These are phyloP conservation scores for Deuterostichococcus epilithicus DNA, from an alignment of 139 green algal species.

Conservation along the genomic window DNA sequence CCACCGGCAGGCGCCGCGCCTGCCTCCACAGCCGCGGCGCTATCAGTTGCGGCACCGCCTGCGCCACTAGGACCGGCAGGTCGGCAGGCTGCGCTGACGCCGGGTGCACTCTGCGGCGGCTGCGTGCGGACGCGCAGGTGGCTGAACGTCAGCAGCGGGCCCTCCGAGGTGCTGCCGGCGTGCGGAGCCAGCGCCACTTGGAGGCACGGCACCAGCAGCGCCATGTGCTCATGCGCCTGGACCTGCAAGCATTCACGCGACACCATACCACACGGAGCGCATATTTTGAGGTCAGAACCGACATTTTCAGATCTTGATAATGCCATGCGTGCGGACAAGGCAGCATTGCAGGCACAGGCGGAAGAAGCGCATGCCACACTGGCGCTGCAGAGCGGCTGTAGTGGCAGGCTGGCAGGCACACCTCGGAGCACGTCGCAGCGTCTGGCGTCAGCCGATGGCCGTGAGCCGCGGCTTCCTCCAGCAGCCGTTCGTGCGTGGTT, in stretches of 20 bases:
- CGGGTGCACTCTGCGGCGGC: too few species aligned
- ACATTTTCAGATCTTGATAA: too few species aligned
- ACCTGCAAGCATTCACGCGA: neutral
- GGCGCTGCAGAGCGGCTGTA: too few species aligned
- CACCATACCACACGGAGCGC: too few species aligned
- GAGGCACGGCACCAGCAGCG: neutral
- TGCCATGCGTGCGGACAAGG: too few species aligned
- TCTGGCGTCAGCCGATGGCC: neutral
- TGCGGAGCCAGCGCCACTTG: neutral
- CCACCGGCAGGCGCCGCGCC: too few species aligned
- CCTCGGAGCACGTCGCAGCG: neutral
- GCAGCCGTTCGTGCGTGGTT: neutral
- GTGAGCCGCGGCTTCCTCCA: neutral
- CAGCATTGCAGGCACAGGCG: too few species aligned
- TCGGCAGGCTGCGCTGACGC: neutral
- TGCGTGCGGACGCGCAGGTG: neutral
- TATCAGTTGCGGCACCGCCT: too few species aligned
- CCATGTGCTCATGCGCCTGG: neutral
- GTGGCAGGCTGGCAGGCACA: neutral
- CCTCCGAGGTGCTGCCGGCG: neutral
- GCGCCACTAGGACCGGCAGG: neutral
- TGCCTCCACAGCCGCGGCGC: too few species aligned
- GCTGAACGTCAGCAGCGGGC: neutral
- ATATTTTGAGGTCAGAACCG: too few species aligned
- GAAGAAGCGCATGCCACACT: too few species aligned